These are phyloP conservation scores for Diaporthe citrichinensis DNA, from an alignment of 2,329 filamentous ascomycete species.

Conservation along the genomic window DNA sequence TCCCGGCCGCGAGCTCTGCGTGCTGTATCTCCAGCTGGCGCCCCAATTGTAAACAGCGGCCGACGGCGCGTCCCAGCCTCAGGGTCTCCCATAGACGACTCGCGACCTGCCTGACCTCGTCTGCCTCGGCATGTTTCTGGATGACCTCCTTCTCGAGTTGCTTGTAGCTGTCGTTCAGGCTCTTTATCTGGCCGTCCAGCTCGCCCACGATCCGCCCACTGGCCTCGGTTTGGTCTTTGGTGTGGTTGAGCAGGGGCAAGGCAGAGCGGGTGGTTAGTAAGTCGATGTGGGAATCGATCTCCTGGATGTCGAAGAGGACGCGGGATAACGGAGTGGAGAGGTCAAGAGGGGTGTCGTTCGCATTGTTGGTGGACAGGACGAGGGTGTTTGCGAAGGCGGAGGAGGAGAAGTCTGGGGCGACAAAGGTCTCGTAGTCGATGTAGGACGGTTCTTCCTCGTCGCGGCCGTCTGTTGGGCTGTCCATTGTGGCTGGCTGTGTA, in stretches of 20 bases:
- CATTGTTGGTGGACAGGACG: slow-evolving; percentile 91
- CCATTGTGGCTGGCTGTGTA: slow-evolving; percentile 21
- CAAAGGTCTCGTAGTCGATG: slow-evolving; percentile 95
- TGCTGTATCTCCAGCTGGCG: slow-evolving; percentile 91
- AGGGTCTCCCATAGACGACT: slow-evolving; percentile 86
- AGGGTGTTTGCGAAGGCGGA: slow-evolving; percentile 89
- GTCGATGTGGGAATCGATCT: slow-evolving; percentile 97
- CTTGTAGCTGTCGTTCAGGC: slow-evolving; percentile 86
- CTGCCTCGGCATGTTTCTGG: slow-evolving; percentile 86
- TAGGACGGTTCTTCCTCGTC: slow-evolving; percentile 80
- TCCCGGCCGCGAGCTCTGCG: slow-evolving; percentile 70
- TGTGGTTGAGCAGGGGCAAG: slow-evolving; percentile 84
- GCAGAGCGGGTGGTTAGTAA: slow-evolving; percentile 87
- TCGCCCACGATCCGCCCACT: slow-evolving; percentile 80
- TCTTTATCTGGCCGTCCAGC: slow-evolving; percentile 84
- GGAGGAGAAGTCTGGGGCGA: slow-evolving; percentile 85
- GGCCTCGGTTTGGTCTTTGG: slow-evolving; percentile 79
- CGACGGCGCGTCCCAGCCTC: slow-evolving; percentile 81
- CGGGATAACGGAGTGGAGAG: slow-evolving; percentile 93
- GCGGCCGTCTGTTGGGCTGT: slow-evolving; percentile 51
- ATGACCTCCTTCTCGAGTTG: slow-evolving; percentile 90
- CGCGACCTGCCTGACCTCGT: slow-evolving; percentile 83
- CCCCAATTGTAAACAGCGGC: slow-evolving; percentile 84
- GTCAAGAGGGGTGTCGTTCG: slow-evolving; percentile 89
- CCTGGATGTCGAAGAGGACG: slow-evolving; percentile 96